phyloP scores from a whole-genome alignment of 2,329 filamentous ascomycete genomes.

The Claviceps purpurea region DNA sequence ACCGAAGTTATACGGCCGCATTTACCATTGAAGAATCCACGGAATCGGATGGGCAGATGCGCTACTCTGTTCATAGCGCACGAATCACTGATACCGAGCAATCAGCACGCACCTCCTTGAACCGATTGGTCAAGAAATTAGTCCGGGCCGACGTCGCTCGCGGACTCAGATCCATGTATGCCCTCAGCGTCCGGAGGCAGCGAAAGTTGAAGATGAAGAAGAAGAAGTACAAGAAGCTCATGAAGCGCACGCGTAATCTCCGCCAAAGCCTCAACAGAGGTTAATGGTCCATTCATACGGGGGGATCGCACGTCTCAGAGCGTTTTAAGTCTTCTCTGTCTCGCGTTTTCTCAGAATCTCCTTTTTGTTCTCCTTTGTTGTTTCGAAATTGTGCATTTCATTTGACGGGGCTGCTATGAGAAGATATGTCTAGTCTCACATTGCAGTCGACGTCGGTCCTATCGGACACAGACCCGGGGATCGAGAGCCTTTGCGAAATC shows the following conservation, averaged over 20 bases:
- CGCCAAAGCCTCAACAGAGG: conserved; percentile 70
- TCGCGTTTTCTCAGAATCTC: neutral
- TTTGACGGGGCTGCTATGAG: conserved; percentile 10
- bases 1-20: conserved; percentile 48
- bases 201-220: conserved; percentile 99
- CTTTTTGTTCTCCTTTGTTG: neutral
- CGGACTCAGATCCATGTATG: conserved; percentile 48
- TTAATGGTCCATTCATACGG: conserved; percentile 21
- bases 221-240: conserved; percentile 99
- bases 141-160: conserved; percentile 43
- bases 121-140: conserved; percentile 55
- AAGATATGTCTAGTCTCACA: conserved; percentile 20
- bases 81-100: conserved; percentile 38
- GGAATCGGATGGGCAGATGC: conserved; percentile 44
- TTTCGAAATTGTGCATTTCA: conserved; percentile 10
- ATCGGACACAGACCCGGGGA: conserved; percentile 12
- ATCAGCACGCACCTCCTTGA: conserved; percentile 44
- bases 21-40: conserved; percentile 56
- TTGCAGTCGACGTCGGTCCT: conserved; percentile 13
- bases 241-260: conserved; percentile 80
- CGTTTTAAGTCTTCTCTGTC: neutral
- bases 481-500: too few species aligned
- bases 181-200: conserved; percentile 85
- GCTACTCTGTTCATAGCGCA: conserved; percentile 47
- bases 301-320: neutral